phyloP scores from a whole-genome alignment of 2,329 filamentous ascomycete species.

The Aspergillus clavatus region DNA sequence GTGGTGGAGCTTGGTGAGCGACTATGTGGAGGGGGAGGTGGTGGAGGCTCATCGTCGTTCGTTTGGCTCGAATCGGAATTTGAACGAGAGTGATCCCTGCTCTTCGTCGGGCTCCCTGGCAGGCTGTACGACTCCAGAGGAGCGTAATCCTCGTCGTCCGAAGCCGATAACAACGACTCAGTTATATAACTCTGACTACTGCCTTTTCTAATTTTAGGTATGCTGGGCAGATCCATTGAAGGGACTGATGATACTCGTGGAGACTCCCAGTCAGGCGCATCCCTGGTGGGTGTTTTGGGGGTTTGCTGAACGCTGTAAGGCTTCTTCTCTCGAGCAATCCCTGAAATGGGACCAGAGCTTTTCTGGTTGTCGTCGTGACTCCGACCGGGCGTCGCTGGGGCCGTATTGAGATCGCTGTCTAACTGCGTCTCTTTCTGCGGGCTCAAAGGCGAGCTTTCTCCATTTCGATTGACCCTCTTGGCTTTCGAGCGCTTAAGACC shows the following conservation, averaged over 20 bases:
- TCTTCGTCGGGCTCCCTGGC: conserved; percentile 24
- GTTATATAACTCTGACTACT: conserved; percentile 34
- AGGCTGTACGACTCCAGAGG: conserved; percentile 16
- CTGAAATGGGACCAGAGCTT: conserved; percentile 5
- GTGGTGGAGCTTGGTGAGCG: conserved; percentile 48
- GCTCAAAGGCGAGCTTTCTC: conserved; percentile 27
- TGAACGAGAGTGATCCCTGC: conserved; percentile 23
- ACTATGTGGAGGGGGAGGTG: conserved; percentile 47
- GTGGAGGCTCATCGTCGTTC: conserved; percentile 33
- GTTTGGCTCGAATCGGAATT: conserved; percentile 21
- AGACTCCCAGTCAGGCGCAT: conserved; percentile 26
- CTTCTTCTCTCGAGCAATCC: conserved; percentile 10
- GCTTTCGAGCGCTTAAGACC: conserved; percentile 40
- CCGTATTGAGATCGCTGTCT: neutral
- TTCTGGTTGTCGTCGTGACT: conserved; percentile 6
- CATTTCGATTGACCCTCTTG: conserved; percentile 38
- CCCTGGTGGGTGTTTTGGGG: conserved; percentile 24
- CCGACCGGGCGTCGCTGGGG: conserved; percentile 9
- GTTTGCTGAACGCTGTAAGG: conserved; percentile 16
- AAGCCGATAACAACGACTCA: conserved; percentile 16
- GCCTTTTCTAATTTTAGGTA: conserved; percentile 39
- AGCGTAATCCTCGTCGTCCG: conserved; percentile 29
- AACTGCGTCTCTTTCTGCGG: conserved; percentile 18
- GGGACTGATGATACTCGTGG: conserved; percentile 45
- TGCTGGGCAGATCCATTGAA: conserved; percentile 42